Evolutionary conservation across 495 filamentous ascomycete genomes (phyloP), one percentile per base, ranked within the genome.

Genomic region (Tuber borchii): DNA sequence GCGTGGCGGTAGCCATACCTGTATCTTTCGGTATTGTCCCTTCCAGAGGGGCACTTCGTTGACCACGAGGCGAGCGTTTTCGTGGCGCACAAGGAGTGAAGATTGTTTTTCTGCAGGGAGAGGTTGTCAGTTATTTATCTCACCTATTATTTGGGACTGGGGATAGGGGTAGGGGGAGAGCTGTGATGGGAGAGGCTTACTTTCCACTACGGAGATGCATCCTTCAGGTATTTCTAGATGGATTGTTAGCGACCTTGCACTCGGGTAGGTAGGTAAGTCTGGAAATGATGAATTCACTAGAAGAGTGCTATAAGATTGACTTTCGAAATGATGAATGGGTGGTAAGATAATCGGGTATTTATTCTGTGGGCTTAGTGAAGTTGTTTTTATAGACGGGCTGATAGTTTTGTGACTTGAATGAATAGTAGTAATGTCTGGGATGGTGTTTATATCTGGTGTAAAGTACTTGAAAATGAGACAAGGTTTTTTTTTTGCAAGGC

Each of bases 121-220:
- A 12, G 45, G 45, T 19, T 17, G 26, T 65, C 31, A 65, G 56
- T 19, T 19, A 34, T 34, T 8, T 17, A 19, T 14, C 22, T 9
- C 7, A 19, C 26, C 26, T 22, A 12, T 3, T 0, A 17, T 26
- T 6, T 5, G 31, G 26, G 56, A 17, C 26, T 17, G 26, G 17
- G 5, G 1, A 3, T 14, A 17, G 9, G 56, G 56, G 14, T 5
- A 17, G 22, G 48, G 7, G 20, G 20, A 6, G 12, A 4, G 16
- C 3, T 16, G 20, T 26, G 4, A 10, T 26, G 12, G 26, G 56
- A 16, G 26, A n/a, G 5, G 34, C 56, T 34, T 34, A 65, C 56
- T 65, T 65, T 65, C 56, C 56, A 12, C 56, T 65, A 31, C 56
- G 56, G 14, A 65, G 56, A 65, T 65, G 56, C 56, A 65, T 65